Evolutionary conservation across 2,329 filamentous ascomycete species (phyloP).

Genomic region (Exophiala sideris): DNA sequence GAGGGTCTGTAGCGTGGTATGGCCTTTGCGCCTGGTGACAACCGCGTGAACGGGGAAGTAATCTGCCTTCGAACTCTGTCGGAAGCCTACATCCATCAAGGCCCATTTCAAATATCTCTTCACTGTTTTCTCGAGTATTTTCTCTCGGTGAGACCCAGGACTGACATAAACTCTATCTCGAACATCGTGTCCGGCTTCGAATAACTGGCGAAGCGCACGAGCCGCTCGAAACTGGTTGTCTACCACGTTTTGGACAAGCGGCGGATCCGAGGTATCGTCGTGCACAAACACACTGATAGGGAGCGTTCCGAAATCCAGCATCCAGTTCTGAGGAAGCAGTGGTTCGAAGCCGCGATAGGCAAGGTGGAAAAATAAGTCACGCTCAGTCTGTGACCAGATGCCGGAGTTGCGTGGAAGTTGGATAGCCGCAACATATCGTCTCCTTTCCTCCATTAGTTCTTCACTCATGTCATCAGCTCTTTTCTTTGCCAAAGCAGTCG

Average conservation of each 20-base stretch:
- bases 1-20: constrained; percentile 41
- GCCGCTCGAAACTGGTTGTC: constrained; percentile 49
- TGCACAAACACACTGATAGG: constrained; percentile 52
- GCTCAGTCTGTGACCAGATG: constrained; percentile 52
- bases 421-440: constrained; percentile 36
- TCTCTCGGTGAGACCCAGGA: constrained; percentile 28
- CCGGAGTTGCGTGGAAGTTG: constrained; percentile 37
- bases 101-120: constrained; percentile 54
- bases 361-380: constrained; percentile 52
- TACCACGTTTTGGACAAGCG: constrained; percentile 45
- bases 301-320: constrained; percentile 52
- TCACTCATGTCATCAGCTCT: constrained; percentile 17
- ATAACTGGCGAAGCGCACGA: constrained; percentile 49
- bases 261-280: constrained; percentile 34
- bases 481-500: constrained; percentile 6
- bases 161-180: constrained; percentile 47
- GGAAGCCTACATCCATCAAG: constrained; percentile 43
- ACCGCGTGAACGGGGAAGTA: constrained; percentile 47
- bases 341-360: constrained; percentile 56
- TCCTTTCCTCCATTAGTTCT: constrained; percentile 29
- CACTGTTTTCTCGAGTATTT: constrained; percentile 33
- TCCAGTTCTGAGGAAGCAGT: constrained; percentile 51
- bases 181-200: constrained; percentile 50
- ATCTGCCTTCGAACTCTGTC: constrained; percentile 35
- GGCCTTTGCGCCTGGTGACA: constrained; percentile 39